These are phyloP conservation scores for Aspergillus cristatus DNA, from an alignment of 495 filamentous ascomycete genomes.

Conservation along the genomic window DNA sequence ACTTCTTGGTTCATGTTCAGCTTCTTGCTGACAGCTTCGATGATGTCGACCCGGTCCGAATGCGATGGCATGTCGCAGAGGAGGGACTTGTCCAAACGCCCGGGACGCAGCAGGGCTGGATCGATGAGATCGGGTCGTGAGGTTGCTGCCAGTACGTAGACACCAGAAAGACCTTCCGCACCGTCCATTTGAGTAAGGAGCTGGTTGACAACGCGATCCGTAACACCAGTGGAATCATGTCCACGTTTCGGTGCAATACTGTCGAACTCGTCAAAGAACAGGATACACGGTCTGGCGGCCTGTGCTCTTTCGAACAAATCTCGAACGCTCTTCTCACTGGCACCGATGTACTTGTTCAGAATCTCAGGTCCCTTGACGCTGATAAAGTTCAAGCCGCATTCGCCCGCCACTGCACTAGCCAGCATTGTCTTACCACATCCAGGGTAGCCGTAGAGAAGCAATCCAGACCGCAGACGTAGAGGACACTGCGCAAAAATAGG, in stretches of 20 bases:
- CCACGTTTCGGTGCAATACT: conserved; percentile 94
- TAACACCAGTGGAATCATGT: conserved; percentile 93
- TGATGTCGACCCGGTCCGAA: conserved; percentile 79
- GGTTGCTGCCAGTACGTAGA: conserved; percentile 93
- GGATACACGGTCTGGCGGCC: conserved; percentile 79
- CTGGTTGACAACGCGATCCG: conserved; percentile 97
- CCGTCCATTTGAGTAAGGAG: conserved; percentile 98
- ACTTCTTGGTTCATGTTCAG: conserved; percentile 59
- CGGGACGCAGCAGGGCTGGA: conserved; percentile 80
- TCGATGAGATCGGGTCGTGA: conserved; percentile 89
- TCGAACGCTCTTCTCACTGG: conserved; percentile 86
- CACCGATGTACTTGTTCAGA: conserved; percentile 96
- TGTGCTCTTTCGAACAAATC: conserved; percentile 89
- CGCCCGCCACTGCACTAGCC: conserved; percentile 86
- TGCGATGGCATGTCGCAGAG: conserved; percentile 76
- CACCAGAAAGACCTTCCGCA: conserved; percentile 85
- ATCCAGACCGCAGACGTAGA: conserved; percentile 79
- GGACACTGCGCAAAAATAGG: conserved; percentile 96
- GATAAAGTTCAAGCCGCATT: conserved; percentile 97
- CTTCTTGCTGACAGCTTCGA: conserved; percentile 70
- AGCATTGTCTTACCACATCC: conserved; percentile 95
- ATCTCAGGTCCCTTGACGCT: conserved; percentile 97
- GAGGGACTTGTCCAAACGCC: conserved; percentile 81
- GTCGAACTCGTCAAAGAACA: conserved; percentile 99
- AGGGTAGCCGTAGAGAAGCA: conserved; percentile 89